Evolutionary conservation across 352 stramenopile genomes (phyloP).

Genomic region (Phytophthora rubi): DNA sequence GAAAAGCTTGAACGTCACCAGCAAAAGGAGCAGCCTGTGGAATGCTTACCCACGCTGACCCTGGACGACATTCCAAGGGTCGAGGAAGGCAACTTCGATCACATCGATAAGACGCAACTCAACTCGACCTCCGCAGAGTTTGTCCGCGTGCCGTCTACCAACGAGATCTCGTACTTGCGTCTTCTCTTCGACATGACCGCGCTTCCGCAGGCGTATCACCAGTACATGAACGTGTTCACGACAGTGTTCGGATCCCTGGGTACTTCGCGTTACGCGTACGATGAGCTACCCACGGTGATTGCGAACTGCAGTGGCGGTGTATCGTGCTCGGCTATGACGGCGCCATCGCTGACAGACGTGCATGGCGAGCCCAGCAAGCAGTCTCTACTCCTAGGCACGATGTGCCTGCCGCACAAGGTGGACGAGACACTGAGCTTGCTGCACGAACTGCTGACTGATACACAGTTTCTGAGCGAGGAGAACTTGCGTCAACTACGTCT

Average conservation of each 20-base stretch:
- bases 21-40: constrained; percentile 65
- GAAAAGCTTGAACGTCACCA: constrained; percentile 69
- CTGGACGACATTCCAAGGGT: constrained; percentile 67
- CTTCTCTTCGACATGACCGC: constrained; percentile 66
- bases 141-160: constrained; percentile 76
- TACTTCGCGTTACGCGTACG: constrained; percentile 68
- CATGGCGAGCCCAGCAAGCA: constrained; percentile 47
- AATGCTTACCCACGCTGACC: constrained; percentile 78
- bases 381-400: constrained; percentile 66
- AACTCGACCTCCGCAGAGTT: constrained; percentile 52
- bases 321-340: constrained; percentile 59
- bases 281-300: constrained; percentile 73
- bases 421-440: constrained; percentile 66
- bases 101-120: constrained; percentile 50
- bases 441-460: constrained; percentile 71
- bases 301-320: constrained; percentile 83
- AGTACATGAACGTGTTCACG: constrained; percentile 76
- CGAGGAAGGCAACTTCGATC: constrained; percentile 58
- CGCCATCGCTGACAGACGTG: constrained; percentile 64
- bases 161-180: constrained; percentile 85
- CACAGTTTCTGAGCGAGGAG: constrained; percentile 70
- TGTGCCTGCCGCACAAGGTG: constrained; percentile 81
- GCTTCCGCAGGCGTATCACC: constrained; percentile 67
- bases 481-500: constrained; percentile 81
- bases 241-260: constrained; percentile 76